Base-by-base conservation (phyloP, 148 eudicot species). In the Pharnaceum exiguum region DNA sequence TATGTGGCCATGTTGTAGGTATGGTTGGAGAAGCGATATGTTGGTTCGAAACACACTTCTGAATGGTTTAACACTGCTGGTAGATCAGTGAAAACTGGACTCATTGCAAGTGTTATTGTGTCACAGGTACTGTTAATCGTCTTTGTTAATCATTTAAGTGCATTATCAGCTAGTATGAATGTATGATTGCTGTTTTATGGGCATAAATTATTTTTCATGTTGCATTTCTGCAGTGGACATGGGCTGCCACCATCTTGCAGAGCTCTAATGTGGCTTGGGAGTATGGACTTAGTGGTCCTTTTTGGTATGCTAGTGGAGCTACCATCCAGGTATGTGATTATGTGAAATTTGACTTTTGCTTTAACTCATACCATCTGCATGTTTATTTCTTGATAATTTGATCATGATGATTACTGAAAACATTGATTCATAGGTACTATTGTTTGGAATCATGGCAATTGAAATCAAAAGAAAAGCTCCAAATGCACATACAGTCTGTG, bases 11-110 rank as follows among this genome's bases (percentile, higher is more conserved):
- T 35, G 16, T 11, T 60, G n/a, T 43, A 90, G 95, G 95, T 90
- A 46, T 87, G 97, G 97, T 58, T 90, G 24, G 97, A 90, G 76
- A 90, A 87, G 68, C 71, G 95, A 59, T 90, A 87, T 27, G 95
- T 87, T 16, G 97, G 97, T 6, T 79, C 93, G 0, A 68, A 63
- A 8, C 95, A 87, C 62, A 90, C 97, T 8, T 90, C 97, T 15
- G 97, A 90, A 60, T 90, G 97, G 97, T 87, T 90, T 60, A 90
- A 87, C 47, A 90, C 97, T 21, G 95, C 97, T n/a, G 97, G 97
- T n/a, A 78, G 95, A 65, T 82, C 86, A 48, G 97, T 90, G 5
- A 90, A 90, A 65, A 90, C 97, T 50, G 93, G 95, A 57, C 93
- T 90, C 3, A 90, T 87, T 57, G 97, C 97, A 10, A 90, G 97